Base-by-base conservation (phyloP, 2,329 filamentous ascomycete species). In the Cladophialophora exuberans region DNA sequence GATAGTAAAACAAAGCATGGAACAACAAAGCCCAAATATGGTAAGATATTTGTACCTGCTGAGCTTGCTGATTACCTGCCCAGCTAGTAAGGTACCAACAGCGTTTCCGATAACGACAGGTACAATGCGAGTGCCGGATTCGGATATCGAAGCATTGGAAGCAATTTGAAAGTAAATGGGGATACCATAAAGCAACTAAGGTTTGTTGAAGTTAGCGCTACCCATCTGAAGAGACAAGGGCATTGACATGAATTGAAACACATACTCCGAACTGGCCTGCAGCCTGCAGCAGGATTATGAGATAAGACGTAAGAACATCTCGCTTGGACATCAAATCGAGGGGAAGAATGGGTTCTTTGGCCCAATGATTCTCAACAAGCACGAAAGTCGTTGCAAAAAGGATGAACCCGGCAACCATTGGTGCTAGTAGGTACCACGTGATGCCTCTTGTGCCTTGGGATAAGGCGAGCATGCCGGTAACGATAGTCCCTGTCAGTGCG, bases 81-180 rank as follows among this genome's bases (percentile, higher is more conserved):
- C 86, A 0, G 83, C 78, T 0, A 85, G 39, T 1, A 90, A 70
- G 0, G 84, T 84, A 1, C 85, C 86, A 0, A 72, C 20, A 0
- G 86, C 82, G 62, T 90, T 89, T 0, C 86, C 87, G 0, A 81
- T 69, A 0, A 90, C 85, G 0, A 86, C 83, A 0, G 87, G 86
- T 33, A 89, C 77, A 0, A 90, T 72, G 62, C 88, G 83, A 0
- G 80, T 72, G 1, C 79, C 79, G n/a, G n/a, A n/a, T n/a, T n/a
- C n/a, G n/a, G n/a, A n/a, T n/a, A n/a, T n/a, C n/a, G n/a, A n/a
- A n/a, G n/a, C n/a, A n/a, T n/a, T 72, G 4, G 79, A 72, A 0
- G 85, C 86, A 1, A 86, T 79, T 54, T 87, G 83, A 59, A 89
- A 90, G 69, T 89, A 89, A 0, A 89, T 69, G 0, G 87, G 86